Base-by-base conservation (phyloP, 441 rosid genomes). In the Erodium texanum region DNA sequence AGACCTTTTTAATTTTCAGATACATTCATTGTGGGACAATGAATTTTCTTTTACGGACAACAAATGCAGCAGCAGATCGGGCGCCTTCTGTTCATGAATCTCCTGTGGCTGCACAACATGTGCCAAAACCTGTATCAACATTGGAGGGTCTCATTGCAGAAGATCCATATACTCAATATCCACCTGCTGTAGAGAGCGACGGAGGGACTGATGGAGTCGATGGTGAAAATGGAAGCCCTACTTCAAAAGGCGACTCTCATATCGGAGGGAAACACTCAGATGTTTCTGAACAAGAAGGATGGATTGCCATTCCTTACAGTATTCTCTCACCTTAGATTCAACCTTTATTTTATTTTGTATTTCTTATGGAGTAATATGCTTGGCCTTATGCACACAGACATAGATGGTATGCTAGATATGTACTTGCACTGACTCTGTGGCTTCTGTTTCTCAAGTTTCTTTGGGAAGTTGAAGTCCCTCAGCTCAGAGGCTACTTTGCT, bases 281-380 rank as follows among this genome's bases (percentile, higher is more conserved):
- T 84, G 97, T 94, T 24, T 81, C 90, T 19, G 92, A 88, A 52
- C 90, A 89, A 77, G 90, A 94, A 83, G 99, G 98, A 75, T 89
- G 94, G 92, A 87, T 94, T 73, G 82, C 83, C 16, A 88, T 94
- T 72, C 98, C 99, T 11, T 82, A 75, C 58, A 86, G 99, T 94
- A 89, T 27, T 45, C 61, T 24, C 80, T 70, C 18, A 48, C 41
- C 41, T 34, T 34, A 34, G 41, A 6, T 34, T 34, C 41, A 34
- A 56, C 62, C 24, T 52, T 56, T 54, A 9, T 56, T 56, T 23
- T 34, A 23, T 12, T 34, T 34, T 34, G 9, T 34, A 5, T 34
- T 34, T 34, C 7, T 6, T 34, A 3, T 34, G 41, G 7, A 34
- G 10, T 34, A 34, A 34, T 34, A 6, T 34, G 41, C 41, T 34